Evolutionary conservation across 768 basidiomycete genomes (phyloP).

Genomic region (Hericium coralloides): DNA sequence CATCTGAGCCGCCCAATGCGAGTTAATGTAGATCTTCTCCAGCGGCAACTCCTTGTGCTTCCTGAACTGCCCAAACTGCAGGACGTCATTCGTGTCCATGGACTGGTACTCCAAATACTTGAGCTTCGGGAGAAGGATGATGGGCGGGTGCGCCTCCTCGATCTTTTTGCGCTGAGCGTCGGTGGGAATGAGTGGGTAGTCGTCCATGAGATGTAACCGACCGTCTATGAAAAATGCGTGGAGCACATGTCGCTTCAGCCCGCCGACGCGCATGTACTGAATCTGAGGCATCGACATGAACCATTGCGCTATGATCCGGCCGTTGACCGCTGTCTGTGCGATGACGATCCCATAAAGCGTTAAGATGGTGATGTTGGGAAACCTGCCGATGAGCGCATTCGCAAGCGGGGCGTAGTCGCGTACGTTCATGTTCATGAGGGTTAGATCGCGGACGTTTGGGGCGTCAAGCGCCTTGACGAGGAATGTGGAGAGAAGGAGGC

Average conservation of each 20-base stretch:
- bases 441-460: constrained; percentile 48
- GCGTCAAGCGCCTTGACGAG: constrained; percentile 42
- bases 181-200: constrained; percentile 3
- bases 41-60: background rate
- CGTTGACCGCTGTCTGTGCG: constrained; percentile 17
- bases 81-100: background rate
- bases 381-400: constrained; percentile 34
- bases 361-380: constrained; percentile 45
- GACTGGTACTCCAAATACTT: constrained; percentile 5
- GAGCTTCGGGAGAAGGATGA: constrained; percentile 5
- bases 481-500: constrained; percentile 36
- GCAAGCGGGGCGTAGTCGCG: constrained; percentile 45
- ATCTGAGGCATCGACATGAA: constrained; percentile 51
- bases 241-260: constrained; percentile 1
- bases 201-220: constrained; percentile 5
- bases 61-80: constrained; percentile 1
- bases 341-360: constrained; percentile 41
- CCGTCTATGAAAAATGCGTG: constrained; percentile 1
- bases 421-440: constrained; percentile 43
- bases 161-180: background rate
- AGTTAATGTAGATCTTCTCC: constrained; percentile 4
- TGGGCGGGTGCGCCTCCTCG: background rate
- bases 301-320: constrained; percentile 35
- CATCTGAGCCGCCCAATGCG: background rate
- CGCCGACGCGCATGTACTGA: constrained; percentile 14